These are phyloP conservation scores for Echeveria elegans DNA, from an alignment of 164 flowering plant species.

Conservation along the genomic window DNA sequence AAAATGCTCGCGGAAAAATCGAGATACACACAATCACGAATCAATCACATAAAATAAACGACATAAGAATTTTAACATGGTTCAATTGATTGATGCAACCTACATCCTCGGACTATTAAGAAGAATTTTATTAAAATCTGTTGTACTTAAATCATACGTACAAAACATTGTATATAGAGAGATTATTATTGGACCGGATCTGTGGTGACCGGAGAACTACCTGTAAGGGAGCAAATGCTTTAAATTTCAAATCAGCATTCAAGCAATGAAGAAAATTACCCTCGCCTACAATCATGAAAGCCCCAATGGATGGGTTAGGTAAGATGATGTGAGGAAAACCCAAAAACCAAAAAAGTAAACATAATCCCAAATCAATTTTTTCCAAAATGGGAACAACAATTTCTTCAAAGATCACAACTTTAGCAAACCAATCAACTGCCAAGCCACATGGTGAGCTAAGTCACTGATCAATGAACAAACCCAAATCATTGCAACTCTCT, in stretches of 20 bases:
- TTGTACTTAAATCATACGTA: too few relatives aligned
- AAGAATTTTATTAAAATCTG: too few relatives aligned
- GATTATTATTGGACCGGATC: too few relatives aligned
- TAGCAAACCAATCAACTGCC: background rate
- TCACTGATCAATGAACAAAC: background rate
- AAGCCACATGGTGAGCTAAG: background rate
- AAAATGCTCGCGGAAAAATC: too few relatives aligned
- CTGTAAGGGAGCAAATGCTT: conserved; percentile 1
- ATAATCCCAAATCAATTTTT: background rate
- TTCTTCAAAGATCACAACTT: background rate
- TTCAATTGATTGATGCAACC: too few relatives aligned
- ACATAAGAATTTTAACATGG: too few relatives aligned
- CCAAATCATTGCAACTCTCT: too few relatives aligned
- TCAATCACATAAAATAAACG: too few relatives aligned
- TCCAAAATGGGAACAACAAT: background rate
- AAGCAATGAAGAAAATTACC: background rate
- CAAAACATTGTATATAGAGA: too few relatives aligned
- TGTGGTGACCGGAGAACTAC: background rate
- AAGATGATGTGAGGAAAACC: background rate
- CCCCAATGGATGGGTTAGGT: background rate
- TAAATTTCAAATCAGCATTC: background rate
- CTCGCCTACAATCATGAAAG: background rate
- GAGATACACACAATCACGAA: too few relatives aligned
- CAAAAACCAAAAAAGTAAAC: background rate
- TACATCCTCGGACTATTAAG: too few relatives aligned